Evolutionary conservation across 768 basidiomycete species (phyloP).

Genomic region (Mycena epipterygia): DNA sequence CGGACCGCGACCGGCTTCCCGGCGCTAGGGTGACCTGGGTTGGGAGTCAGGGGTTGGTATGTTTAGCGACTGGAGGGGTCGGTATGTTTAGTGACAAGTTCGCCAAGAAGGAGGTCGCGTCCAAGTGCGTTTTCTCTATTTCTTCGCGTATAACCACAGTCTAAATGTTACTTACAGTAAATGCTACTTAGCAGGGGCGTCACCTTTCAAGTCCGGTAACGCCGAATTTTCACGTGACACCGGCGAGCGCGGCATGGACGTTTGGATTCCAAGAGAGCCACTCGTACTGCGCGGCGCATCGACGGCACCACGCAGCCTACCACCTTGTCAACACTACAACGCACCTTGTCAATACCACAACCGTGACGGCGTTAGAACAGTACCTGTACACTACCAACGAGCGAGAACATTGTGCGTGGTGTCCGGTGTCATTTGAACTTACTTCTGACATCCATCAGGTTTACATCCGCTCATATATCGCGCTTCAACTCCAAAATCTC

Average conservation of each 20-base stretch:
- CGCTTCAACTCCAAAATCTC: constrained; percentile 68
- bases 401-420: constrained; percentile 78
- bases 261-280: constrained; percentile 94
- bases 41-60: too few species aligned
- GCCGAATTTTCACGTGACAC: constrained; percentile 79
- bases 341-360: too few species aligned
- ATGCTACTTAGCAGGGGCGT: constrained; percentile 68
- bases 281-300: constrained; percentile 85
- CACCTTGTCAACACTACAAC: constrained; percentile 74
- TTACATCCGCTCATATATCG: constrained; percentile 81
- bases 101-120: constrained; percentile 72
- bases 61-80: too few species aligned
- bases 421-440: not conserved
- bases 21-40: constrained; percentile 86
- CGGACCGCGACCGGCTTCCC: constrained; percentile 95
- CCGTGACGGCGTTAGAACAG: too few species aligned
- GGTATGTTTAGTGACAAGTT: constrained; percentile 86
- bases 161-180: too few species aligned
- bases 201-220: constrained; percentile 85
- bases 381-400: constrained; percentile 94
- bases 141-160: constrained; percentile 4
- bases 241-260: constrained; percentile 87
- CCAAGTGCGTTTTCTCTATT: constrained; percentile 59
- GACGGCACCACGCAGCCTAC: constrained; percentile 80
- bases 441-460: constrained; percentile 59